These are phyloP conservation scores for Citrus medica DNA, from an alignment of 345 rosid genomes.

Conservation along the genomic window DNA sequence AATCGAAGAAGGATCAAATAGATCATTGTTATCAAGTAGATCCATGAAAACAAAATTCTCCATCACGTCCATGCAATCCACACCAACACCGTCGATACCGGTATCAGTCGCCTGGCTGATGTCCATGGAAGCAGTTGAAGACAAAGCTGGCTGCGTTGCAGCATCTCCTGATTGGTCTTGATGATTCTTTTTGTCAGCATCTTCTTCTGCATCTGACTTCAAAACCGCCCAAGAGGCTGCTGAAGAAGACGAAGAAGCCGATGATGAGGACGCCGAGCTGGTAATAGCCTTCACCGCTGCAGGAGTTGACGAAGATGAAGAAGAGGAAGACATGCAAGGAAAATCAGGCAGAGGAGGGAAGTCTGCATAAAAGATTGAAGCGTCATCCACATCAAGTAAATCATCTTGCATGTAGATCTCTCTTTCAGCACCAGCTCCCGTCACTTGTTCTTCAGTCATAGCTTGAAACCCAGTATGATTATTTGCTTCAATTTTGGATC, in stretches of 20 bases:
- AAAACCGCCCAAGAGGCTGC: constrained; percentile 83
- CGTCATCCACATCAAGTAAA: constrained; percentile 47
- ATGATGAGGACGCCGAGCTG: constrained; percentile 50
- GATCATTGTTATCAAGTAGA: constrained; percentile 62
- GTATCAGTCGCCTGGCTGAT: constrained; percentile 35
- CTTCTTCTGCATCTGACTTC: constrained; percentile 61
- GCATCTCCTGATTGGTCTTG: constrained; percentile 13
- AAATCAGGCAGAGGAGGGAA: constrained; percentile 76
- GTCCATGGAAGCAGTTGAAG: constrained; percentile 82
- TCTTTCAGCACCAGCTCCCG: constrained; percentile 17
- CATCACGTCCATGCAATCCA: constrained; percentile 68
- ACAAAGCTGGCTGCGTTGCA: constrained; percentile 38
- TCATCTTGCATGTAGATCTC: constrained; percentile 65
- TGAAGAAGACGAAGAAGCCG: constrained; percentile 54
- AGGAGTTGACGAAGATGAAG: constrained; percentile 82
- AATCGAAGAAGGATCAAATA: constrained; percentile 67
- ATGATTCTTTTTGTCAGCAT: constrained; percentile 19
- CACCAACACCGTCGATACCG: constrained; percentile 35
- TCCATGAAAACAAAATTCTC: constrained; percentile 86
- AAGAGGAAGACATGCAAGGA: constrained; percentile 97
- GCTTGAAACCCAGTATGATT: constrained; percentile 24
- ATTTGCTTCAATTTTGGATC: constrained; percentile 13
- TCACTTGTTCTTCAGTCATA: constrained; percentile 22
- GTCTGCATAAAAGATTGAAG: constrained; percentile 59
- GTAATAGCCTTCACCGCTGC: constrained; percentile 58